phyloP scores from a whole-genome alignment of 2,329 filamentous ascomycete genomes.

The Aspergillus bombycis region DNA sequence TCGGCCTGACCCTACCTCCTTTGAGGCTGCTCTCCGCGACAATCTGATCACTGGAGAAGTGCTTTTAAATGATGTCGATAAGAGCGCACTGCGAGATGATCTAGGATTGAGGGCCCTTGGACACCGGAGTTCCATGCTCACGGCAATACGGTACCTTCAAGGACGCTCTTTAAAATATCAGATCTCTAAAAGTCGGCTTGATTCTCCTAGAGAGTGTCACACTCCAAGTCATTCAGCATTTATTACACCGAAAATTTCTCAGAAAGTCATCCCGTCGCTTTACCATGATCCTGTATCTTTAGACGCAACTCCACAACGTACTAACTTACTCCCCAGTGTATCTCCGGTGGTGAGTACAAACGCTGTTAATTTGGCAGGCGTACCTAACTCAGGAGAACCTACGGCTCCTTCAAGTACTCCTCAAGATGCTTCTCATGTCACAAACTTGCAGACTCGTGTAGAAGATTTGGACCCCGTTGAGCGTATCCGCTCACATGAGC shows the following conservation, averaged over 20 bases:
- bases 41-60: constrained; percentile 68
- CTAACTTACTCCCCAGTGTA: not conserved
- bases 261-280: not conserved
- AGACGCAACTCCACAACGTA: not conserved
- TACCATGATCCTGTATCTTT: not conserved
- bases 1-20: constrained; percentile 55
- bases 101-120: constrained; percentile 62
- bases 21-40: constrained; percentile 61
- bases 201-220: constrained; percentile 11
- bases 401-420: not conserved
- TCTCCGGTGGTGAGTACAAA: not conserved
- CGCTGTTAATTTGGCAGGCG: not conserved
- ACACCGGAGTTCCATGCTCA: constrained; percentile 60
- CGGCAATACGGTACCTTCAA: constrained; percentile 62
- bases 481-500: constrained; percentile 25
- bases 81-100: constrained; percentile 53
- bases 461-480: not conserved
- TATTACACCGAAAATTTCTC: not conserved
- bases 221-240: constrained; percentile 1
- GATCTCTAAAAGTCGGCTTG: constrained; percentile 1
- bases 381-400: not conserved
- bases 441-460: not conserved
- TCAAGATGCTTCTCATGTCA: not conserved
- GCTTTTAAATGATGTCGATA: constrained; percentile 62
- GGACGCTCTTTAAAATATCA: constrained; percentile 56